Conservation (phyloP, 2,329 filamentous ascomycete genomes). For the Aspergillus ochraceoroseus region DNA sequence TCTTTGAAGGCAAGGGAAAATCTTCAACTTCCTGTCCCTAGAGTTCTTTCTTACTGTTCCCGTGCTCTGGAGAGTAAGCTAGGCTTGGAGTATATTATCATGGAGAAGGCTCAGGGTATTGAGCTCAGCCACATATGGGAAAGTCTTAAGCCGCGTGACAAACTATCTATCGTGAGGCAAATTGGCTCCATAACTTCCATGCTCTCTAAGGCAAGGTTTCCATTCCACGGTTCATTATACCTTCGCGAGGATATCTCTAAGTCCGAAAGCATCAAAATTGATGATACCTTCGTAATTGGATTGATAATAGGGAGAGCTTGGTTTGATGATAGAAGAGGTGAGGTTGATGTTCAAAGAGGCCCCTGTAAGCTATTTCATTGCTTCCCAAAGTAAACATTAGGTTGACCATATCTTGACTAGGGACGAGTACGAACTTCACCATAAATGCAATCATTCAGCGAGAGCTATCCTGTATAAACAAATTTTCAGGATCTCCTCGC, state of each 20-base stretch:
- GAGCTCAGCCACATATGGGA: constrained; percentile 14
- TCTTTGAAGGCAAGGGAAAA: constrained; percentile 6
- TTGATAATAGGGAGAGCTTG: constrained; percentile 16
- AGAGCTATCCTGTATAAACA: constrained; percentile 16
- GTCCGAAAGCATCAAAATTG: constrained; percentile 10
- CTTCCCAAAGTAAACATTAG: background rate
- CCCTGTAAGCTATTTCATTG: constrained; percentile 13
- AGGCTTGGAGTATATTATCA: constrained; percentile 16
- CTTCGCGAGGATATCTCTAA: constrained; percentile 9
- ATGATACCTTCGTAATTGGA: constrained; percentile 13
- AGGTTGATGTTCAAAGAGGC: constrained; percentile 13
- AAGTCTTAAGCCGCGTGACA: constrained; percentile 13
- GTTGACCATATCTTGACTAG: constrained; percentile 5
- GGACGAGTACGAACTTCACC: constrained; percentile 10
- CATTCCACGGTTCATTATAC: constrained; percentile 15
- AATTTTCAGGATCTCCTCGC: constrained; percentile 11
- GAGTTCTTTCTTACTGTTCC: constrained; percentile 10
- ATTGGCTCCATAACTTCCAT: constrained; percentile 10
- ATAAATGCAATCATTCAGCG: constrained; percentile 16
- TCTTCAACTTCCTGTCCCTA: constrained; percentile 14
- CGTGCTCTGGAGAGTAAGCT: constrained; percentile 7
- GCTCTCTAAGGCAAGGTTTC: constrained; percentile 11
- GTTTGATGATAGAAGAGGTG: constrained; percentile 17
- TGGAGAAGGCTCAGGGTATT: constrained; percentile 13
- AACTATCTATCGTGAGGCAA: constrained; percentile 17